phyloP scores from a whole-genome alignment of 495 filamentous ascomycete genomes.

The Talaromyces trachyspermus region DNA sequence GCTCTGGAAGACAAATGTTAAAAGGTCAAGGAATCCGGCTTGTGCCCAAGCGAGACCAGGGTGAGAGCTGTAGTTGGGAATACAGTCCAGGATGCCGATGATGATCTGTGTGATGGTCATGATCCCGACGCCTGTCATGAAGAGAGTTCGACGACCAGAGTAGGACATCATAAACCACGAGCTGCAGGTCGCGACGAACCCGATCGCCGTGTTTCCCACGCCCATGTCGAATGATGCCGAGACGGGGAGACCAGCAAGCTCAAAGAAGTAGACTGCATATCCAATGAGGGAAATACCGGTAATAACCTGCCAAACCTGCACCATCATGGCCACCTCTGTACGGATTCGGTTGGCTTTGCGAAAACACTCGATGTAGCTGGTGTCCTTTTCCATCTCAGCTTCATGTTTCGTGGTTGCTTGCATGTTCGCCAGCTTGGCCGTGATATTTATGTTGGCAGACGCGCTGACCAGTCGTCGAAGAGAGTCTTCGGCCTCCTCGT shows the following conservation, averaged over 20 bases:
- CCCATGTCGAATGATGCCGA: conserved; percentile 19
- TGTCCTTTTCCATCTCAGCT: conserved; percentile 15
- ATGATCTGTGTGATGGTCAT: conserved; percentile 37
- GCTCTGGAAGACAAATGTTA: conserved; percentile 27
- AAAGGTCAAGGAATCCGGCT: conserved; percentile 28
- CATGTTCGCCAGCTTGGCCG: conserved; percentile 36
- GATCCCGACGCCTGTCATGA: conserved; percentile 35
- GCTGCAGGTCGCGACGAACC: conserved; percentile 39
- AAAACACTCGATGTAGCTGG: conserved; percentile 32
- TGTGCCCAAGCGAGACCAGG: conserved; percentile 17
- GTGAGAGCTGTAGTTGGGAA: conserved; percentile 20
- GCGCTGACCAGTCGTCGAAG: conserved; percentile 28
- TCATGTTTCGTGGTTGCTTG: conserved; percentile 31
- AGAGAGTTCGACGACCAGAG: conserved; percentile 45
- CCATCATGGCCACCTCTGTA: conserved; percentile 26
- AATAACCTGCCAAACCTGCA: conserved; percentile 18
- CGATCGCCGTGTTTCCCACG: conserved; percentile 34
- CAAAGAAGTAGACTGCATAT: conserved; percentile 35
- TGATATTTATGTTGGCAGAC: neutral
- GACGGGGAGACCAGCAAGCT: conserved; percentile 26
- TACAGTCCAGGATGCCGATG: conserved; percentile 36
- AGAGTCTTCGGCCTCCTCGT: conserved; percentile 38
- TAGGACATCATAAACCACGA: conserved; percentile 43
- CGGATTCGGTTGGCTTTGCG: conserved; percentile 28
- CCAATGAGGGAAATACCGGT: conserved; percentile 22